Conservation (phyloP, 179 eudicot genomes). For the Amaranthus tricolor region DNA sequence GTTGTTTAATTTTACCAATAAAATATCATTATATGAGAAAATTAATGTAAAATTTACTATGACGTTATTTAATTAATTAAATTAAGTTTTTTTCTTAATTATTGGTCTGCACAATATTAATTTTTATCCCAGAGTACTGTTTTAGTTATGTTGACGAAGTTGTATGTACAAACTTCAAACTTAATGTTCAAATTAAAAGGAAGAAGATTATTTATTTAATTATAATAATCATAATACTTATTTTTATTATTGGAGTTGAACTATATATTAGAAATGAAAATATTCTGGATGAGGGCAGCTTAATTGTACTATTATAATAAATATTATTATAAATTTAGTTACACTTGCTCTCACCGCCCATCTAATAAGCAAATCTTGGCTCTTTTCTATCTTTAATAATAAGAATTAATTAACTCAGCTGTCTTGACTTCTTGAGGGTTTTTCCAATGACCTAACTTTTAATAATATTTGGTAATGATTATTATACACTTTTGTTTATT, state of each 20-base stretch:
- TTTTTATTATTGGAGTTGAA: neutral
- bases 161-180: neutral
- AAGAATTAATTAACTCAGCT: neutral
- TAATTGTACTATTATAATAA: neutral
- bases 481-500: no score
- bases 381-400: neutral
- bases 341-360: constrained; percentile 20
- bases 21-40: no score
- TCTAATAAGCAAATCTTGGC: constrained; percentile 16
- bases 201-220: no score
- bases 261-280: constrained; percentile 21
- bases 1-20: no score
- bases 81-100: no score
- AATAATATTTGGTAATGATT: neutral
- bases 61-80: no score
- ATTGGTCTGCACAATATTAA: no score
- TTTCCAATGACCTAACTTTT: constrained; percentile 1
- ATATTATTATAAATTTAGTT: neutral
- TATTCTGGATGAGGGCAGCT: constrained; percentile 17
- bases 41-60: no score
- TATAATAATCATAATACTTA: neutral
- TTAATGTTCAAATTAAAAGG: neutral
- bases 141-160: neutral
- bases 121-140: no score
- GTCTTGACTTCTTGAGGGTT: neutral